Evolutionary conservation across 257 asterid genomes (phyloP).

Genomic region (Fraxinus pennsylvanica): DNA sequence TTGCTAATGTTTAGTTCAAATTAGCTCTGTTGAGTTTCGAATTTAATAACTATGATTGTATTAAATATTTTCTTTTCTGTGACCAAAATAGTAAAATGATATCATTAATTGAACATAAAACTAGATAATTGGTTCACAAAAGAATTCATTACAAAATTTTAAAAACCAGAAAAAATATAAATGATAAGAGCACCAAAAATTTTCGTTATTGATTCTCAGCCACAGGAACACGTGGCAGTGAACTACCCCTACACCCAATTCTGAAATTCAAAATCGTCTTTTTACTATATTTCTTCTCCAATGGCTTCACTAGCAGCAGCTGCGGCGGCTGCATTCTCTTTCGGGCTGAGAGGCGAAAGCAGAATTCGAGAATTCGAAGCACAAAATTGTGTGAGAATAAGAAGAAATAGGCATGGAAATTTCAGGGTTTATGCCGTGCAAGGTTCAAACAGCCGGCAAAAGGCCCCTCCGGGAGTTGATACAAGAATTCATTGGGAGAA

Average conservation of each 20-base stretch:
- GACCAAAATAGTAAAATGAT: no score
- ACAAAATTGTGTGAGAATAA: slow-evolving; percentile 11
- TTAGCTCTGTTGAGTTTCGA: no score
- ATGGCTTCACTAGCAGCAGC: slow-evolving; percentile 72
- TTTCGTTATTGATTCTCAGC: slow-evolving; percentile 33
- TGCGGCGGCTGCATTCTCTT: slow-evolving; percentile 48
- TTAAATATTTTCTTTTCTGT: no score
- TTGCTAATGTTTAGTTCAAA: no score
- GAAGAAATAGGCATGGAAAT: slow-evolving; percentile 15
- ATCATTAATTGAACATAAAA: no score
- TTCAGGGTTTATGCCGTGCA: slow-evolving; percentile 40
- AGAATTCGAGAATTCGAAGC: slow-evolving; percentile 30
- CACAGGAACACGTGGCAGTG: slow-evolving; percentile 38
- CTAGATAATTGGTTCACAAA: no score
- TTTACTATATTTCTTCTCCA: slow-evolving; percentile 16
- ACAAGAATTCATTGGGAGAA: slow-evolving; percentile 91
- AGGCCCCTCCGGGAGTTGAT: slow-evolving; percentile 73
- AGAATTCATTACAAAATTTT: no score
- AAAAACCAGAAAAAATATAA: no score
- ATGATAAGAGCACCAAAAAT: background rate
- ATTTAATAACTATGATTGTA: no score
- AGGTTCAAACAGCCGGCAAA: slow-evolving; percentile 40
- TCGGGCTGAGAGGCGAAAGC: slow-evolving; percentile 37
- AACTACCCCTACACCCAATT: background rate
- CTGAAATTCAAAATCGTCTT: slow-evolving; percentile 26